Conservation (phyloP, 2,329 filamentous ascomycete genomes). For the Aspergillus candidus region DNA sequence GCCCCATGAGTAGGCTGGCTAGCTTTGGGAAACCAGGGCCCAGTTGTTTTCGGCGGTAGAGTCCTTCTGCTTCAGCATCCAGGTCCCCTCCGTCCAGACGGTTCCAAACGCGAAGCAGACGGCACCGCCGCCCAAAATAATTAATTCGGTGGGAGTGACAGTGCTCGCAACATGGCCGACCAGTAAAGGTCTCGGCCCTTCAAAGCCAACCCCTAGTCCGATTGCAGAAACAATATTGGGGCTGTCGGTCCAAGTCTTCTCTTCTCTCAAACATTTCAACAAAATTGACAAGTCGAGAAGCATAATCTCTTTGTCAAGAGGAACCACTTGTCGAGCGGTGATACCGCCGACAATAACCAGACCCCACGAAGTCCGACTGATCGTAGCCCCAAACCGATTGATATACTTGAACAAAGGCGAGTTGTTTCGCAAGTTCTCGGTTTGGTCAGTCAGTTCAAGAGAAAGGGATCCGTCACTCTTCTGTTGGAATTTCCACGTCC, state of each 20-base stretch:
- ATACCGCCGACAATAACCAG: conserved; percentile 52
- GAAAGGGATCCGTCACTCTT: conserved; percentile 26
- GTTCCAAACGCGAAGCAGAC: conserved; percentile 89
- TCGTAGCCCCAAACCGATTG: conserved; percentile 48
- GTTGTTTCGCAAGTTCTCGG: conserved; percentile 16
- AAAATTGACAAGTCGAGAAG: conserved; percentile 26
- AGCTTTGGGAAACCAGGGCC: conserved; percentile 21
- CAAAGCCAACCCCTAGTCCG: conserved; percentile 20
- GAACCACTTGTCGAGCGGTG: conserved; percentile 29
- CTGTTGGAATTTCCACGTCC: conserved; percentile 56
- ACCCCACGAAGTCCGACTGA: conserved; percentile 41
- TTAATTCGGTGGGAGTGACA: conserved; percentile 45
- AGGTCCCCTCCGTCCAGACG: conserved; percentile 67
- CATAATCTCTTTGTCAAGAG: conserved; percentile 50
- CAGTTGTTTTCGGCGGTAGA: conserved; percentile 26
- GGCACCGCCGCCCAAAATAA: conserved; percentile 72
- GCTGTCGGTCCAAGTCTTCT: conserved; percentile 12
- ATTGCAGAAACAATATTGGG: conserved; percentile 23
- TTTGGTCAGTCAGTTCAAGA: conserved; percentile 23
- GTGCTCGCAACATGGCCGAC: conserved; percentile 58
- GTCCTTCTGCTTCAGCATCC: conserved; percentile 36
- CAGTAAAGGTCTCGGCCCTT: conserved; percentile 57
- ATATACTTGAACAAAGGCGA: conserved; percentile 28
- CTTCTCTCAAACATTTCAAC: conserved; percentile 13
- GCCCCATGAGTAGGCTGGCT: conserved; percentile 3